Evolutionary conservation across 768 basidiomycete genomes (phyloP).

Genomic region (Coprinopsis marcescibilis): DNA sequence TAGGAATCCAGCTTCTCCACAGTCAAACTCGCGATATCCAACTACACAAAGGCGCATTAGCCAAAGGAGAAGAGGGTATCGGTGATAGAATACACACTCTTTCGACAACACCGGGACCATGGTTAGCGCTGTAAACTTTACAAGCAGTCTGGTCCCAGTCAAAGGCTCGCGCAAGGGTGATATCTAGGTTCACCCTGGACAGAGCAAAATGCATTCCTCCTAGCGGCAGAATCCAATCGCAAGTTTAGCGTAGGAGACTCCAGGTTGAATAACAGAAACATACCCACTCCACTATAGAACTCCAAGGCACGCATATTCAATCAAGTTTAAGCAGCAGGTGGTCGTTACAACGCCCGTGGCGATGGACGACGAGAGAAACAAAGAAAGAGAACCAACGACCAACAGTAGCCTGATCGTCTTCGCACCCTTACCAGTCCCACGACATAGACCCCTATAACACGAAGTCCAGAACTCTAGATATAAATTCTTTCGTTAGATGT

Average conservation of each 20-base stretch:
- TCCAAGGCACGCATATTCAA: slow-evolving; percentile 43
- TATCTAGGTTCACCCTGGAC: slow-evolving; percentile 40
- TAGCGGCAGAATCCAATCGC: slow-evolving; percentile 19
- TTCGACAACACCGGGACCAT: slow-evolving; percentile 38
- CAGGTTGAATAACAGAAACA: slow-evolving; percentile 8
- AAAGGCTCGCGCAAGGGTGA: slow-evolving; percentile 57
- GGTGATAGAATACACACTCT: slow-evolving; percentile 35
- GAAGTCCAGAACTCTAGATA: too few species aligned
- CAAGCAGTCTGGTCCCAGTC: slow-evolving; percentile 80
- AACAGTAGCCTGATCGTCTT: too few species aligned
- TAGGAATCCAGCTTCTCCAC: slow-evolving; percentile 39
- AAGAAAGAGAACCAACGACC: too few species aligned
- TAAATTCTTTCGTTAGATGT: too few species aligned
- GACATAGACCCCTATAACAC: too few species aligned
- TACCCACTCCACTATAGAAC: slow-evolving; percentile 81
- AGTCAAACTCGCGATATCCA: slow-evolving; percentile 57
- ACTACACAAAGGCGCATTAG: slow-evolving; percentile 2
- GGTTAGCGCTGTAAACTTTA: slow-evolving; percentile 62
- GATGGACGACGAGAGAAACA: too few species aligned
- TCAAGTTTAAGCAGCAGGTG: neutral
- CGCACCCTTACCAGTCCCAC: too few species aligned
- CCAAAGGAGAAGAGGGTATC: slow-evolving; percentile 5
- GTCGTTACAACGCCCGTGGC: too few species aligned
- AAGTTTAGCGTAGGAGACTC: neutral
- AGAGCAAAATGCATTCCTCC: slow-evolving; percentile 74